phyloP scores from a whole-genome alignment of 2,329 filamentous ascomycete genomes.

The Ampelomyces quisqualis region DNA sequence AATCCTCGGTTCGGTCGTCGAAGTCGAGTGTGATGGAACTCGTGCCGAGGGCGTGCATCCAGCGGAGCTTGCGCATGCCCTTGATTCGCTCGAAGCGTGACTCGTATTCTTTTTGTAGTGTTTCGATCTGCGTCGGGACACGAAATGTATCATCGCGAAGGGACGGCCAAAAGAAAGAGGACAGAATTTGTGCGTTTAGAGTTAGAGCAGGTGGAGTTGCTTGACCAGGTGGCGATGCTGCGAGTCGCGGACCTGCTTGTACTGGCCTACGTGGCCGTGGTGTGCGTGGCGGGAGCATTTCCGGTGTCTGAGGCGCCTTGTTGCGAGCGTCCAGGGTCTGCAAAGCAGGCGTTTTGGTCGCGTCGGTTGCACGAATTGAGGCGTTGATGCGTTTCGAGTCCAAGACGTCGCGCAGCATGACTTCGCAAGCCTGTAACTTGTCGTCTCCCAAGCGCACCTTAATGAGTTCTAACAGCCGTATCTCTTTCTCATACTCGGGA shows the following conservation, averaged over 20 bases:
- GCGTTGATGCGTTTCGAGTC: conserved; percentile 76
- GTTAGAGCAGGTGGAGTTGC: conserved; percentile 37
- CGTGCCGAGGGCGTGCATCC: conserved; percentile 79
- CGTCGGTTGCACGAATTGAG: conserved; percentile 39
- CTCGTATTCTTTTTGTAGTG: conserved; percentile 70
- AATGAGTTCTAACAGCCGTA: conserved; percentile 79
- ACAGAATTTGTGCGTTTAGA: conserved; percentile 82
- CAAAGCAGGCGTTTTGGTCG: conserved; percentile 8
- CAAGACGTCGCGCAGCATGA: conserved; percentile 92
- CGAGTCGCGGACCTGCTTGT: conserved; percentile 10
- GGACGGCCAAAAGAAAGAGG: conserved; percentile 89
- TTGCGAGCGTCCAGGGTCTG: conserved; percentile 23
- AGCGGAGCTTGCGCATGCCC: conserved; percentile 79
- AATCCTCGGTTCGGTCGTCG: conserved; percentile 71
- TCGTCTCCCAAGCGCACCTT: conserved; percentile 86
- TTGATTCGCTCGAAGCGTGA: conserved; percentile 77
- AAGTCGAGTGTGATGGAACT: conserved; percentile 80
- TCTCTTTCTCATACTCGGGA: conserved; percentile 69
- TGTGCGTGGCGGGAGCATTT: conserved; percentile 23
- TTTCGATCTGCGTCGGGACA: conserved; percentile 59
- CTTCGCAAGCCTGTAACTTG: conserved; percentile 87
- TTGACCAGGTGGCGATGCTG: conserved; percentile 15
- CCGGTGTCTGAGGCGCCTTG: conserved; percentile 22
- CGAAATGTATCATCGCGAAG: conserved; percentile 69
- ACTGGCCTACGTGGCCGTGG: conserved; percentile 28